phyloP scores from a whole-genome alignment of 441 rosid genomes.

The Arabidopsis hybrid region DNA sequence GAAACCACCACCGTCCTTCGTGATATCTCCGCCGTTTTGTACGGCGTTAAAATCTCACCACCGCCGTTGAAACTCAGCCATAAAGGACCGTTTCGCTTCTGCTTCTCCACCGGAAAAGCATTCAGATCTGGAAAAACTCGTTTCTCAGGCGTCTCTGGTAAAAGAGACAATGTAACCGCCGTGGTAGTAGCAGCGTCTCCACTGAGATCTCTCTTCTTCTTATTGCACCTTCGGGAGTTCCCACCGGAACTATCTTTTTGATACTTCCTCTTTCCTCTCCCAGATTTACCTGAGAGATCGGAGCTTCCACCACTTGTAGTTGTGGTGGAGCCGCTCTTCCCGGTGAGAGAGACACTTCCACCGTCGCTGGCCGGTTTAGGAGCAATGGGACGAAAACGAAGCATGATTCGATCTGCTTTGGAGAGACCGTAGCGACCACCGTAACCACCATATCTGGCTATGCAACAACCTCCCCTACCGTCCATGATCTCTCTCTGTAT shows the following conservation, averaged over 20 bases:
- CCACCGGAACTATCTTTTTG: constrained; percentile 32
- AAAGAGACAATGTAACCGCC: constrained; percentile 59
- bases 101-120: constrained; percentile 37
- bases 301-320: constrained; percentile 43
- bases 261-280: constrained; percentile 61
- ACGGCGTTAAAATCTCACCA: constrained; percentile 18
- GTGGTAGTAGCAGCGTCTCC: constrained; percentile 16
- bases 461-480: constrained; percentile 77
- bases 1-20: constrained; percentile 46
- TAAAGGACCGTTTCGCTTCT: constrained; percentile 35
- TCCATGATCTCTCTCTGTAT: constrained; percentile 48
- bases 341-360: not conserved
- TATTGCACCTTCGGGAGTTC: constrained; percentile 47
- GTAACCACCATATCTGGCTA: constrained; percentile 63
- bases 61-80: constrained; percentile 59
- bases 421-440: constrained; percentile 57
- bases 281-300: constrained; percentile 39
- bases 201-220: constrained; percentile 35
- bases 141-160: constrained; percentile 62
- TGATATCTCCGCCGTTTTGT: constrained; percentile 29
- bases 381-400: constrained; percentile 85
- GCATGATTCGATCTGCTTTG: constrained; percentile 75
- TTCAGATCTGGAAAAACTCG: constrained; percentile 40
- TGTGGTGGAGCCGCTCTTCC: constrained; percentile 40
- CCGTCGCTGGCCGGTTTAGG: constrained; percentile 65